Conservation (phyloP, 768 basidiomycete genomes). For the Pleurotus tuoliensis region DNA sequence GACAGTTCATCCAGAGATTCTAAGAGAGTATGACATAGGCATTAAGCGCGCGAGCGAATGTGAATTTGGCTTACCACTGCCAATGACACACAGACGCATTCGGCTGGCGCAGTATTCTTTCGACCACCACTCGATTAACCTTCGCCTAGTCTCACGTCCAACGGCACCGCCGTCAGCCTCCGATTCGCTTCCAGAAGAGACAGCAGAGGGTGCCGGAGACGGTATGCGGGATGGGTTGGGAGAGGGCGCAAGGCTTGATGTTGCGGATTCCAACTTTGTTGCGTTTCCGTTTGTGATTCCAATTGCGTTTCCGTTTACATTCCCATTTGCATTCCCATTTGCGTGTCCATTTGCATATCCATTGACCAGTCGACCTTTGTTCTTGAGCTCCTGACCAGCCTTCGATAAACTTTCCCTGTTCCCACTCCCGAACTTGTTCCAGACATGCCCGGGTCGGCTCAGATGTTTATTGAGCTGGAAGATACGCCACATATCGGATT, state of each 20-base stretch:
- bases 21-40: slow-evolving; percentile 20
- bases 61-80: slow-evolving; percentile 51
- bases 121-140: slow-evolving; percentile 83
- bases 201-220: slow-evolving; percentile 58
- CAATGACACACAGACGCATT: slow-evolving; percentile 78
- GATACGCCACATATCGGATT: slow-evolving; percentile 87
- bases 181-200: slow-evolving; percentile 47
- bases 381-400: slow-evolving; percentile 55
- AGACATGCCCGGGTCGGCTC: slow-evolving; percentile 73
- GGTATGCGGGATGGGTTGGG: slow-evolving; percentile 51
- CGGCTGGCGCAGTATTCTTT: slow-evolving; percentile 78
- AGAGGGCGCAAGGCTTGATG: slow-evolving; percentile 33
- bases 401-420: slow-evolving; percentile 69
- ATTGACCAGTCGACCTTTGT: slow-evolving; percentile 37
- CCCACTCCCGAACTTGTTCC: slow-evolving; percentile 91
- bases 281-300: background rate
- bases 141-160: slow-evolving; percentile 75
- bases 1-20: slow-evolving; percentile 76
- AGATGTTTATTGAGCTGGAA: slow-evolving; percentile 92
- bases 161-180: slow-evolving; percentile 75
- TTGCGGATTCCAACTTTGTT: slow-evolving; percentile 20
- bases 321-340: slow-evolving; percentile 8
- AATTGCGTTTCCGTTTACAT: slow-evolving; percentile 5
- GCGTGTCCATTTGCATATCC: too few species aligned
- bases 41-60: background rate